Base-by-base conservation (phyloP, 495 filamentous ascomycete genomes). In the Jackrogersella minutella region DNA sequence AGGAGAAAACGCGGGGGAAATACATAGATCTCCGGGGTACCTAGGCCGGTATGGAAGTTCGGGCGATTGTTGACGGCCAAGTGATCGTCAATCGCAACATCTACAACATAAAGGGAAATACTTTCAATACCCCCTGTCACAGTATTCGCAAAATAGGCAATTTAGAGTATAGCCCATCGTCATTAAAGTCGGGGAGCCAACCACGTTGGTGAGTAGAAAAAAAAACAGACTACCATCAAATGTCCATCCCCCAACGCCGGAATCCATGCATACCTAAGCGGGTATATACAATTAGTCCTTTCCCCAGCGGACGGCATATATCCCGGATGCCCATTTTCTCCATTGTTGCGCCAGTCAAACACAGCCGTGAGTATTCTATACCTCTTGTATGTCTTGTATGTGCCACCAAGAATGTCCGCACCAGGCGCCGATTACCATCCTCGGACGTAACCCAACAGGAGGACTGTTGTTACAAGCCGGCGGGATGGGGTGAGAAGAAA, bases 261-360 rank as follows among this genome's bases (percentile, higher is more conserved):
- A 51, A 34, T 54, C 52, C 57, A 66, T 70, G 56, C 62, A 58
- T 51, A 44, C 44, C 44, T 49, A 49, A 16, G 10, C 44, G 51
- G 62, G 62, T 66, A 66, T 70, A 70, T 70, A 69, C 66, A 69
- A 64, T 56, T 59, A 44, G 19, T 40, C 46, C 40, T 43, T 41
- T 21, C 43, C 43, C 33, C 14, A 39, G 26, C 34, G 28, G n/a
- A 43, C 19, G 30, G 19, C 22, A 46, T 22, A 46, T 22, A 50
- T 28, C 13, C 49, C 46, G 55, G 56, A 59, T 46, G 40, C 30
- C 46, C 7, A 7, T 26, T 34, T 58, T 63, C 14, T 64, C 56
- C 43, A 56, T 52, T 50, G 14, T 55, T 39, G 3, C 33, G 64
- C 64, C 58, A n/a, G n/a, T n/a, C n/a, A 59, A 56, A 24, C 43